Evolutionary conservation across 352 stramenopile genomes (phyloP), one percentile per base, ranked within the genome.

Genomic region (Phytophthora chlamydospora): DNA sequence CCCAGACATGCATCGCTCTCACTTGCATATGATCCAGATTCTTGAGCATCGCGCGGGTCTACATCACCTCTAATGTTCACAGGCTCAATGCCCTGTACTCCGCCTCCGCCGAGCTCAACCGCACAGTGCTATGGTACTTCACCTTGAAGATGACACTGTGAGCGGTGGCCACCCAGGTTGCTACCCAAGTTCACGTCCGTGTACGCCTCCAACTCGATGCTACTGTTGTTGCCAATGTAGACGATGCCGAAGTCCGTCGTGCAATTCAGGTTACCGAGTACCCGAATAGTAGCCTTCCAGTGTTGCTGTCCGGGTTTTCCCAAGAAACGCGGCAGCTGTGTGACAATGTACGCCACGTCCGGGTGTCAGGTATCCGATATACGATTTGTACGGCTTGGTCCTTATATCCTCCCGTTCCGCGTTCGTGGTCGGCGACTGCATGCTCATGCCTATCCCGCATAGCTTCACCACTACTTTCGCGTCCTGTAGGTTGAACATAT

Each of bases 51-150:
- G 16, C 24, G 8, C 44, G 55, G 6, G 12, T 19, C 50, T 31
- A 58, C 1, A 50, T 14, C 8, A 62, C 35, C 35, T 40, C 43
- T 17, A 55, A 17, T 8, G 11, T 21, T 6, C 42, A 62, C 44
- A 54, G 2, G 35, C 54, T 54, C 12, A 62, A 16, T 0, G 44
- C 44, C 55, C 50, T 49, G 27, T 63, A 63, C n/a, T 63, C 45
- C 0, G 55, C 45, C 6, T 51, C 35, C 13, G 44, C 44, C 6
- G 44, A 63, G 29, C 56, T 57, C 2, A 64, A 17, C 2, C 31
- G 46, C 10, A 64, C 56, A 4, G 45, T 52, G 2, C 44, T n/a
- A 31, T 62, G 53, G 33, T 29, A 46, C 24, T 36, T 55, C 3
- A 16, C 46, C 48, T 56, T 56, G 36, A 56, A 56, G 6, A 56